Percentiles rank a stretch among this genome's conserved stretches.
phyloP scores from a whole-genome alignment of 148 eudicot species.

The Cornus controversa region DNA sequence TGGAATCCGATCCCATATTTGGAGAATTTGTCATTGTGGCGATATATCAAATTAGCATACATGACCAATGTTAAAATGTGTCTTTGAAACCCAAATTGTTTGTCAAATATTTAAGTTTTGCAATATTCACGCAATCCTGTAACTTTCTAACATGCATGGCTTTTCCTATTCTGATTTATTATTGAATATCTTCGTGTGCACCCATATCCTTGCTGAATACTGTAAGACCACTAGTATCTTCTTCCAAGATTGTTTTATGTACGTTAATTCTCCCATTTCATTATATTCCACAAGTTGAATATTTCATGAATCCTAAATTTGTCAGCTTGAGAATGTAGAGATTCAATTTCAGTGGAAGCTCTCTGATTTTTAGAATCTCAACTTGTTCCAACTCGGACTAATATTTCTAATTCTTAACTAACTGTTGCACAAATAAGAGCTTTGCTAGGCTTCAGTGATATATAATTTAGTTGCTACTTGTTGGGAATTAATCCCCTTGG shows the following conservation, averaged over 20 bases:
- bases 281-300: neutral
- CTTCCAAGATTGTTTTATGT: neutral
- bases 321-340: neutral
- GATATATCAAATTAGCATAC: neutral
- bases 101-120: too few species aligned
- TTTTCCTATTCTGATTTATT: too few species aligned
- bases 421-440: neutral
- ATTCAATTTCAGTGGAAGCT: conserved; percentile 3
- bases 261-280: neutral
- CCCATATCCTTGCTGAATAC: neutral
- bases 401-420: neutral
- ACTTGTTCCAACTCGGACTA: neutral
- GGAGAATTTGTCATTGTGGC: neutral
- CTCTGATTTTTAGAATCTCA: neutral
- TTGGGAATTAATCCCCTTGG: too few species aligned
- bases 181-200: too few species aligned
- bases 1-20: neutral
- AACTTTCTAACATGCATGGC: too few species aligned
- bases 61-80: too few species aligned
- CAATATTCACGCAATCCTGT: too few species aligned
- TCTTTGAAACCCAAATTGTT: too few species aligned
- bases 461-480: too few species aligned
- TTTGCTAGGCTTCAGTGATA: too few species aligned
- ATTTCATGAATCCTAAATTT: conserved; percentile 4
- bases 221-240: neutral